A percentile compares a stretch with the other conserved stretches of the same genome.
These are phyloP conservation scores for Populus tremula DNA, from an alignment of 345 rosid species.

Conservation along the genomic window DNA sequence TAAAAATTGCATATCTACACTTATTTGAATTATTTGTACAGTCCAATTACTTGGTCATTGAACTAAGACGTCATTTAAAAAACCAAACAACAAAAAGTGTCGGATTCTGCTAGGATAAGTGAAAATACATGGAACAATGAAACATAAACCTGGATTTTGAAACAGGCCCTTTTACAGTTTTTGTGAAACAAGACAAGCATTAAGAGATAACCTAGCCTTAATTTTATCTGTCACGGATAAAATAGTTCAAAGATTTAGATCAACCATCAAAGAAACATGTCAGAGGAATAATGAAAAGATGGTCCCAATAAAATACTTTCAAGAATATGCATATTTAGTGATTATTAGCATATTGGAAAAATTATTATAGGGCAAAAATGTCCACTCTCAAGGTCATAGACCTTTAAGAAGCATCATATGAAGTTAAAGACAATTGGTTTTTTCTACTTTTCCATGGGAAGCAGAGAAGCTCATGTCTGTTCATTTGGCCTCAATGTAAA, in stretches of 20 bases:
- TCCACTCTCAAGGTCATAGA: background rate
- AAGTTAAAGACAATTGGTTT: background rate
- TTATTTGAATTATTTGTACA: background rate
- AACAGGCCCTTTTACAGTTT: background rate
- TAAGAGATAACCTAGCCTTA: background rate
- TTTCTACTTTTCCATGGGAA: background rate
- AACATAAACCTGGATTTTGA: background rate
- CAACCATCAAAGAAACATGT: background rate
- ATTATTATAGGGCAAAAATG: background rate
- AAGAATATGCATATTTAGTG: background rate
- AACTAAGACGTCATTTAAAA: background rate
- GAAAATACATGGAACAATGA: background rate
- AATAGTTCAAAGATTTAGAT: background rate
- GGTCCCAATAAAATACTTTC: background rate
- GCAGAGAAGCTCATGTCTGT: background rate
- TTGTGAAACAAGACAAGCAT: background rate
- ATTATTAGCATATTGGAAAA: background rate
- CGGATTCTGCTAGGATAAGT: background rate
- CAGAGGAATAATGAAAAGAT: background rate
- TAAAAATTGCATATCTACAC: no score
- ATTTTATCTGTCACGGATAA: background rate
- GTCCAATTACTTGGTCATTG: background rate
- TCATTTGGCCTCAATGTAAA: background rate
- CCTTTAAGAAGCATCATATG: background rate
- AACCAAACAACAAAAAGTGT: background rate